These are phyloP conservation scores for Blastocystis sp. DNA, from an alignment of 352 stramenopile genomes.

Conservation along the genomic window DNA sequence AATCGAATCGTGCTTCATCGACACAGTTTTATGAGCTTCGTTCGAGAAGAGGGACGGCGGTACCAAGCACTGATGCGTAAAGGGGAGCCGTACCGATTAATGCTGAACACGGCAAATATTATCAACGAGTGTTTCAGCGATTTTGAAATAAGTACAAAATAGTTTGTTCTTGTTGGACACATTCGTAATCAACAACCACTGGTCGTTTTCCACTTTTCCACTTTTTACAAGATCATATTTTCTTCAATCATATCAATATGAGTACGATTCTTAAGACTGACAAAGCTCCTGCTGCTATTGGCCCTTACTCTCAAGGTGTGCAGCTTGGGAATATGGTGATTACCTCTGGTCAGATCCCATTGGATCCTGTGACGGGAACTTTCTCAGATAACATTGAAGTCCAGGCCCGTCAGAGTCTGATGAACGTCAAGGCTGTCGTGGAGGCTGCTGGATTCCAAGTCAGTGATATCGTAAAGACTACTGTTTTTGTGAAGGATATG, in stretches of 20 bases:
- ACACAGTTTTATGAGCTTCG: constrained; percentile 43
- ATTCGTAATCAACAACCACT: neutral
- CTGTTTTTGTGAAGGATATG: constrained; percentile 60
- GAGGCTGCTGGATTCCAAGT: constrained; percentile 51
- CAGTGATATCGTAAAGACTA: constrained; percentile 59
- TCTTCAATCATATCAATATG: constrained; percentile 38
- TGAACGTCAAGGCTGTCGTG: constrained; percentile 62
- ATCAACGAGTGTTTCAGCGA: constrained; percentile 20
- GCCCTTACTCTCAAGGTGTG: constrained; percentile 57
- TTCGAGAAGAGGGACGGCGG: constrained; percentile 8
- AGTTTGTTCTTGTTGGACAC: neutral
- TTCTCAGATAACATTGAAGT: constrained; percentile 59
- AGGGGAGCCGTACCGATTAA: neutral
- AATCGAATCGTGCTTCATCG: constrained; percentile 21
- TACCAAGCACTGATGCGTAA: constrained; percentile 23
- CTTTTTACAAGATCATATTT: constrained; percentile 35
- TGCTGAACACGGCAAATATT: neutral
- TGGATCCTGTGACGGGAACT: constrained; percentile 51
- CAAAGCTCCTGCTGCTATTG: constrained; percentile 60
- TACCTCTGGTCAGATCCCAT: constrained; percentile 56
- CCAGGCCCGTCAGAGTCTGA: constrained; percentile 57
- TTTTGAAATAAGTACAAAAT: neutral
- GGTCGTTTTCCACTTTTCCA: neutral
- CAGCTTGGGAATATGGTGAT: constrained; percentile 35
- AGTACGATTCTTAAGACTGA: constrained; percentile 56